Percentiles rank a stretch among this genome's conserved stretches.
phyloP scores from a whole-genome alignment of 1,284 basidiomycete species.

The Leucoagaricus sp. region DNA sequence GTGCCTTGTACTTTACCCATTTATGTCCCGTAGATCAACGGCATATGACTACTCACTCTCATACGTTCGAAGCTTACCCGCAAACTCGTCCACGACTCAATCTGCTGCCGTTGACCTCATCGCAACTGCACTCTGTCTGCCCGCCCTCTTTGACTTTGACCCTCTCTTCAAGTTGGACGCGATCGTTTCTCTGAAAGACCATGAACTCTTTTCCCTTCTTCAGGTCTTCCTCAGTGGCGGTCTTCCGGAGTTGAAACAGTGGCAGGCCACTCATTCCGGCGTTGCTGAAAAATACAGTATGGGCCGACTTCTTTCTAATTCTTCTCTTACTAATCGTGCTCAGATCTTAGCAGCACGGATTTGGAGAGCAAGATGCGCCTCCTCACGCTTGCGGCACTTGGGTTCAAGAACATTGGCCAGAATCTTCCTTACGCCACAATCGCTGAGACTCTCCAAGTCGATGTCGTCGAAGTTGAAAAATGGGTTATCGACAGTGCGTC shows the following conservation, averaged over 20 bases:
- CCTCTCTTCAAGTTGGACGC: conserved; percentile 78
- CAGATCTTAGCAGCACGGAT: conserved; percentile 52
- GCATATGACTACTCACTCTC: conserved; percentile 67
- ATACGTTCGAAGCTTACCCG: conserved; percentile 60
- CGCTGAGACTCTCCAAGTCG: conserved; percentile 69
- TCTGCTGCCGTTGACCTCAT: conserved; percentile 64
- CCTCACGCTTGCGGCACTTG: conserved; percentile 78
- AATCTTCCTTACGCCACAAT: conserved; percentile 78
- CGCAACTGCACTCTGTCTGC: conserved; percentile 68
- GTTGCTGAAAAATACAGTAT: conserved; percentile 62
- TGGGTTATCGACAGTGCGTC: conserved; percentile 89
- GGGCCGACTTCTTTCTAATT: conserved; percentile 27
- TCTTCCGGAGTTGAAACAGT: conserved; percentile 64
- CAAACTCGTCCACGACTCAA: conserved; percentile 50
- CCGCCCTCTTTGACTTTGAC: conserved; percentile 79
- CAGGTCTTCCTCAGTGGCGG: conserved; percentile 73
- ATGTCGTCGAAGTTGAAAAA: conserved; percentile 75
- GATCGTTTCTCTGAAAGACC: conserved; percentile 67
- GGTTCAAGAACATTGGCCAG: conserved; percentile 74
- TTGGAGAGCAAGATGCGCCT: conserved; percentile 84
- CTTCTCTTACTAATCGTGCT: background rate
- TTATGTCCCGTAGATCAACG: conserved; percentile 40
- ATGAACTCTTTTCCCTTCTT: conserved; percentile 69
- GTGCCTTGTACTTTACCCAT: background rate
- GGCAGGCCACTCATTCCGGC: conserved; percentile 57